Evolutionary conservation across 441 rosid genomes (phyloP).

Genomic region (Gossypium aridum): DNA sequence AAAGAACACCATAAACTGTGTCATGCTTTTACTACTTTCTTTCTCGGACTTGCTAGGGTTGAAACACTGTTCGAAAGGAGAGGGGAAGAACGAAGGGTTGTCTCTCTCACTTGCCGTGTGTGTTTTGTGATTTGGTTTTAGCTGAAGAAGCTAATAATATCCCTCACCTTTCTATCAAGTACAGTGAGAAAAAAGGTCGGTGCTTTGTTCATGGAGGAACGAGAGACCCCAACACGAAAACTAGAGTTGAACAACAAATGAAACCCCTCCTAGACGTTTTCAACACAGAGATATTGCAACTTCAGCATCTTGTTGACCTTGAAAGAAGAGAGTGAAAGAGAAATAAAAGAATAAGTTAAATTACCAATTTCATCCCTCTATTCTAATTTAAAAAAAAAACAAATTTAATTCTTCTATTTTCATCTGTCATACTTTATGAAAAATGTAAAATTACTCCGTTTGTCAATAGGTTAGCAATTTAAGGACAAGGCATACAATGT

Average conservation of each 20-base stretch:
- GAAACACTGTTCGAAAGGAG: neutral
- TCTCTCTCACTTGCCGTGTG: no score
- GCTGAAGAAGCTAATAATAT: neutral
- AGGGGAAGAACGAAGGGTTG: no score
- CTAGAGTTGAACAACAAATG: neutral
- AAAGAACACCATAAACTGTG: constrained; percentile 5
- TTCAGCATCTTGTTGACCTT: constrained; percentile 25
- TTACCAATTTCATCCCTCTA: no score
- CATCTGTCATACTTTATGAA: no score
- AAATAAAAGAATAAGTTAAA: no score
- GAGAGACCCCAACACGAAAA: constrained; percentile 6
- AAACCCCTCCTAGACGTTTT: constrained; percentile 13
- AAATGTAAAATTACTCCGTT: no score
- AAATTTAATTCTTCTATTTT: no score
- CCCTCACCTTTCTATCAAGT: neutral
- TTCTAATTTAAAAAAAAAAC: no score
- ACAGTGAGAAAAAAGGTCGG: constrained; percentile 1
- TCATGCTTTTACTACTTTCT: neutral
- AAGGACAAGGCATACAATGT: no score
- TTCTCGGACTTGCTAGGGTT: neutral
- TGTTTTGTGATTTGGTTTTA: no score
- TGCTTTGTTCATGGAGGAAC: constrained; percentile 8
- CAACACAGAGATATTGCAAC: constrained; percentile 1
- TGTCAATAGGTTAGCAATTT: no score
- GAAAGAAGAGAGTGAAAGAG: neutral